Evolutionary conservation across 805 yeast genomes (phyloP).

Genomic region (Starmerella floricola): DNA sequence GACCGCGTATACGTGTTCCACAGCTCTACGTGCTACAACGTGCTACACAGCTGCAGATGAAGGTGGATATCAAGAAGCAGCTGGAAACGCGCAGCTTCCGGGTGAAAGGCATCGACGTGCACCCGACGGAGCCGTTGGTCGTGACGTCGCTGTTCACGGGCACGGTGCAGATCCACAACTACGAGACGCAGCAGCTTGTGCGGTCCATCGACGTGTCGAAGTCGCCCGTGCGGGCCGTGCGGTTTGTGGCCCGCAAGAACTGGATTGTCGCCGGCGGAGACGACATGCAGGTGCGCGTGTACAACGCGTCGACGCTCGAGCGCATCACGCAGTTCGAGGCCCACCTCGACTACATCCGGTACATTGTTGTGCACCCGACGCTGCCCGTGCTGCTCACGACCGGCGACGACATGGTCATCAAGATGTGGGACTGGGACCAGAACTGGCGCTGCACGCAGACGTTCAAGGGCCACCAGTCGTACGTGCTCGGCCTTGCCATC

Average conservation of each 20-base stretch:
- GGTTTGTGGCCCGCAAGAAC: conserved; percentile 87
- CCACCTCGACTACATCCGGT: conserved; percentile 92
- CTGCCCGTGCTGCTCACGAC: conserved; percentile 81
- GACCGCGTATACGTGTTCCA: not conserved
- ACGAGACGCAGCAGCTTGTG: conserved; percentile 71
- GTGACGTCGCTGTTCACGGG: conserved; percentile 85
- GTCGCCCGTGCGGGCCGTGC: conserved; percentile 91
- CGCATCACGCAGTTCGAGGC: conserved; percentile 93
- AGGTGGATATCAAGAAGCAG: conserved; percentile 52
- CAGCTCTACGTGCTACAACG: not conserved
- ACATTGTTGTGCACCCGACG: conserved; percentile 86
- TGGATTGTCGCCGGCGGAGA: conserved; percentile 96
- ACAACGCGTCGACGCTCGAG: conserved; percentile 91
- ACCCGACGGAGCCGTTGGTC: conserved; percentile 96
- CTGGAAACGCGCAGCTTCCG: conserved; percentile 89
- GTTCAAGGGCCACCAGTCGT: conserved; percentile 92
- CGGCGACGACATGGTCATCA: conserved; percentile 82
- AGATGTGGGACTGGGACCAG: conserved; percentile 96
- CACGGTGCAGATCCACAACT: conserved; percentile 84
- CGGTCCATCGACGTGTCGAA: conserved; percentile 90
- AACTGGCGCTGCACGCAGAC: conserved; percentile 82
- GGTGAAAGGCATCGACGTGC: conserved; percentile 95
- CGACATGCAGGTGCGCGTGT: conserved; percentile 87
- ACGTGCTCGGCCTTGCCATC: conserved; percentile 85
- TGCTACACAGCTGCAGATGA: conserved; percentile 32